Base-by-base conservation (phyloP, 495 filamentous ascomycete genomes). In the Trichoderma orchidacearum region DNA sequence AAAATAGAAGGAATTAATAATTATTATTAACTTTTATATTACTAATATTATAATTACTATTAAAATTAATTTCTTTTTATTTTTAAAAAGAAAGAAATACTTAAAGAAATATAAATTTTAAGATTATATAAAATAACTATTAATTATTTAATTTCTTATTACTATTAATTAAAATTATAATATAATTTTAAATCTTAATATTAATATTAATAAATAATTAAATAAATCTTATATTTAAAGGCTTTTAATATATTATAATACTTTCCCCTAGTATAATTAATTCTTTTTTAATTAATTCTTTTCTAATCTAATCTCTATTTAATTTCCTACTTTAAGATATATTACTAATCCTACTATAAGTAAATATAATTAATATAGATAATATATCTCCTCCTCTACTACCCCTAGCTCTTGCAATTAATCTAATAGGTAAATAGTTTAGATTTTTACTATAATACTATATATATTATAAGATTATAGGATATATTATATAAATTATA, bases 111-210 rank as follows among this genome's bases (percentile, higher is more conserved):
- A 11, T 45, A 41, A 9, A 21, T 25, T 38, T 4, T 7, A 18
- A 38, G 5, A 23, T 25, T 51, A 11, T 27, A 23, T 51, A 8
- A 56, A 41, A 45, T 38, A 13, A 13, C 48, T 29, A 45, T 35
- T 35, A 45, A 41, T 5, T 56, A 50, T 51, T 6, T 15, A 25
- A 30, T 30, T 30, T 38, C 18, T 56, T 45, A 41, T 18, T 45
- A 6, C 4, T 5, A 38, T 38, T 45, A 7, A 51, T 21, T 41
- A 21, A 25, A 21, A 9, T 51, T 5, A 51, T n/a, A n/a, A 38
- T 38, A 38, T 38, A 38, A 45, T 45, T 56, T 45, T 50, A 50
- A 28, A 3, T 56, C n/a, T n/a, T n/a, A n/a, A n/a, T n/a, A n/a
- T n/a, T n/a, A n/a, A n/a, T n/a, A n/a, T n/a, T n/a, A n/a, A 25